Conservation (phyloP, 495 filamentous ascomycete genomes). For the Chaetomium cochliodes region DNA sequence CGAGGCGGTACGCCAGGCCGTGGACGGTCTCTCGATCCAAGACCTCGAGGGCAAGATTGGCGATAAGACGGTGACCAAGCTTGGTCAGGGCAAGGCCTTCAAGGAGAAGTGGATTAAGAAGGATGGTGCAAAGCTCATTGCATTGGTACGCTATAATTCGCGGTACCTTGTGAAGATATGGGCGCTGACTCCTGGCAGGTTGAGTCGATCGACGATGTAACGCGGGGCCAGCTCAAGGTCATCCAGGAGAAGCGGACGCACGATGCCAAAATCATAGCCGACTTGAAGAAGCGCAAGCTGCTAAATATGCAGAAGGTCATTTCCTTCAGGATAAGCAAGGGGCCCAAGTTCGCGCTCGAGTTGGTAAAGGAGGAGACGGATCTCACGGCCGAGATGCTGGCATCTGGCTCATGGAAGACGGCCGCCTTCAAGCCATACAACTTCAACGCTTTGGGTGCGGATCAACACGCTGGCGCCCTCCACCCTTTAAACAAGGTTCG, state of each 20-base stretch:
- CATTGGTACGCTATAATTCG: conserved; percentile 21
- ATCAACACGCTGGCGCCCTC: conserved; percentile 76
- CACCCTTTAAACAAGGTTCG: conserved; percentile 95
- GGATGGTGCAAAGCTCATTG: conserved; percentile 49
- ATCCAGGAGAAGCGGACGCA: conserved; percentile 67
- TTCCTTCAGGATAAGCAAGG: conserved; percentile 77
- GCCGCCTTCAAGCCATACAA: conserved; percentile 95
- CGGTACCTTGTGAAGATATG: not conserved
- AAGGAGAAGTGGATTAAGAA: conserved; percentile 94
- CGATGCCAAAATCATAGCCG: conserved; percentile 69
- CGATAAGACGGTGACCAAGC: conserved; percentile 77
- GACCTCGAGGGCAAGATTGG: conserved; percentile 73
- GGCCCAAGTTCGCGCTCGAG: conserved; percentile 78
- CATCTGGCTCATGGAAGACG: conserved; percentile 76
- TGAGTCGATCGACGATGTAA: conserved; percentile 73
- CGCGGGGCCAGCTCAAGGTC: conserved; percentile 65
- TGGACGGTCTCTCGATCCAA: conserved; percentile 75
- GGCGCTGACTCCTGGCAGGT: conserved; percentile 40
- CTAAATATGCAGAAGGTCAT: conserved; percentile 79
- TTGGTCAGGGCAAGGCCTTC: conserved; percentile 95
- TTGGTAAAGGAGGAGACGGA: conserved; percentile 94
- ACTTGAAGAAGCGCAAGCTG: conserved; percentile 88
- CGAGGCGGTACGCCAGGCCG: conserved; percentile 70
- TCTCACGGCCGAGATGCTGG: conserved; percentile 88
- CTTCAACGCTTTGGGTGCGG: conserved; percentile 85